These are phyloP conservation scores for Cercophora newfieldiana DNA, from an alignment of 495 filamentous ascomycete genomes.

Conservation along the genomic window DNA sequence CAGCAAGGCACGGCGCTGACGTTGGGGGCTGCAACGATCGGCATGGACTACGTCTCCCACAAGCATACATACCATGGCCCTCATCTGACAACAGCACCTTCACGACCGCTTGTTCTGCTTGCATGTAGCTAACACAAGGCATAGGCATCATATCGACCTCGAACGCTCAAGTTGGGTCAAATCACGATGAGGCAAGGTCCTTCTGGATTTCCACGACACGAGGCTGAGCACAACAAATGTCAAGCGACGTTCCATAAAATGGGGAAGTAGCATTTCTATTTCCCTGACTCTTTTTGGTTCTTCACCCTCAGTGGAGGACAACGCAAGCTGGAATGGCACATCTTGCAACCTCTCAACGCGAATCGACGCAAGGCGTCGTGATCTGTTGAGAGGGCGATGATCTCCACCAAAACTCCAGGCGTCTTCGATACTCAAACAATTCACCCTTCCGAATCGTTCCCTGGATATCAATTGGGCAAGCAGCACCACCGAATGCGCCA, in stretches of 20 bases:
- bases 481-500: background rate
- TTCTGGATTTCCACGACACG: no score
- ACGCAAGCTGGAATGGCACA: background rate
- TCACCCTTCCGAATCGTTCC: background rate
- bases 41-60: no score
- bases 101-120: no score
- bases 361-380: background rate
- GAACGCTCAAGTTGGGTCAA: no score
- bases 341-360: background rate
- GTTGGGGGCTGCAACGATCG: no score
- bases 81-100: no score
- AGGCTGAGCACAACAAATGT: no score
- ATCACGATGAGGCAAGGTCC: no score
- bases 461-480: background rate
- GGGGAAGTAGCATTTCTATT: slow-evolving; percentile 3
- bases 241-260: background rate
- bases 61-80: no score
- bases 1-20: no score
- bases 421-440: background rate
- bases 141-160: no score
- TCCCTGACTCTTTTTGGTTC: background rate
- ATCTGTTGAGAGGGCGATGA: background rate
- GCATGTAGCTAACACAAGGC: no score
- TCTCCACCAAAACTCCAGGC: background rate
- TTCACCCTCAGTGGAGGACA: background rate